Conservation (phyloP, 164 flowering plant genomes). For the Cinnamomum chago region DNA sequence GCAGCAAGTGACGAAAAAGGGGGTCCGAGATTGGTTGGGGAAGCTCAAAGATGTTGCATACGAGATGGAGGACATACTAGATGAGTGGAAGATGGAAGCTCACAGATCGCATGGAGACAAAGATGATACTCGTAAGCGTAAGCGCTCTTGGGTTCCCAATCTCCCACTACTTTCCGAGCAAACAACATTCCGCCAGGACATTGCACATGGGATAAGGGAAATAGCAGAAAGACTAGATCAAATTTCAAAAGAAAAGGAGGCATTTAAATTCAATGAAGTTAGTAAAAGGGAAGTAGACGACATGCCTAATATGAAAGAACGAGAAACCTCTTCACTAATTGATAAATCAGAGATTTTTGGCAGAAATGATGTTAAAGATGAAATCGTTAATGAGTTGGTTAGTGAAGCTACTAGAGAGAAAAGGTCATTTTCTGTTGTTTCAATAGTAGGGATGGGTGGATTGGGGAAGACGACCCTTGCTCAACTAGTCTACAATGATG, state of each 20-base stretch:
- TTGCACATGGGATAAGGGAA: too few relatives aligned
- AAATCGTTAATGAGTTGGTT: constrained; percentile 2
- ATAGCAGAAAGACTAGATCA: not conserved
- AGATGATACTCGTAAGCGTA: too few relatives aligned
- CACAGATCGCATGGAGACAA: too few relatives aligned
- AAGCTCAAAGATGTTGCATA: too few relatives aligned
- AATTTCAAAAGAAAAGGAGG: constrained; percentile 4
- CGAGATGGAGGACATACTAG: too few relatives aligned
- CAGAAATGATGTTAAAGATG: not conserved
- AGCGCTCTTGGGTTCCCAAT: too few relatives aligned
- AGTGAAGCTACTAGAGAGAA: constrained; percentile 2
- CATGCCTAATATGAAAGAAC: not conserved
- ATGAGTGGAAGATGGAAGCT: too few relatives aligned
- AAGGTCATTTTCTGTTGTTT: not conserved
- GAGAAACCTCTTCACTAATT: not conserved
- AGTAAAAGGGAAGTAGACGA: too few relatives aligned
- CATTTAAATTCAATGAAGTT: not conserved
- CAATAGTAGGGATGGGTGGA: constrained; percentile 20
- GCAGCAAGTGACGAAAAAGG: not conserved
- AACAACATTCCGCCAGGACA: too few relatives aligned
- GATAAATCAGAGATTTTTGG: constrained; percentile 4
- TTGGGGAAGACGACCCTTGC: constrained; percentile 18
- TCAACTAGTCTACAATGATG: constrained; percentile 14
- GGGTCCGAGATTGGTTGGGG: not conserved
- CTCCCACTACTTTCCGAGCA: too few relatives aligned